Conservation (phyloP, 768 basidiomycete genomes). For the Antrodiella citrinella region DNA sequence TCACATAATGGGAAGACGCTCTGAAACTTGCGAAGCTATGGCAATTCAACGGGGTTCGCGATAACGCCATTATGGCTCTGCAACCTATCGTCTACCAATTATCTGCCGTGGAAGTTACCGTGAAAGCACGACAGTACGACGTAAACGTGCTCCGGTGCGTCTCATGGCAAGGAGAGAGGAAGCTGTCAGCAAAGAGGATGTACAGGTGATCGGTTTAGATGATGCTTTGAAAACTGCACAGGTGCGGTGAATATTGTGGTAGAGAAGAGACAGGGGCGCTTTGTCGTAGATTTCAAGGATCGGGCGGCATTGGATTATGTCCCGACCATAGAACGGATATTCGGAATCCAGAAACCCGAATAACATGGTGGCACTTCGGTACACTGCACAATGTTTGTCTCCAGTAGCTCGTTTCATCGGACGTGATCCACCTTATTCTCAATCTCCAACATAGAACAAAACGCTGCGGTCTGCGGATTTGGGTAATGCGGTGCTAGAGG, state of each 20-base stretch:
- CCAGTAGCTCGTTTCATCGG: not conserved
- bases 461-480: constrained; percentile 85
- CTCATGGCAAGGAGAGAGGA: not conserved
- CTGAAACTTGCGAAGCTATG: not conserved
- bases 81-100: not conserved
- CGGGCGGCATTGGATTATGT: not conserved
- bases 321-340: not conserved
- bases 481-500: constrained; percentile 63
- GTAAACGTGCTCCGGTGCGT: not conserved
- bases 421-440: constrained; percentile 50
- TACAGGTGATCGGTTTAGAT: not conserved
- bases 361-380: too few relatives aligned
- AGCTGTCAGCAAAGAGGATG: not conserved
- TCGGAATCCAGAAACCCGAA: too few relatives aligned
- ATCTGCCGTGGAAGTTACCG: not conserved
- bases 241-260: not conserved
- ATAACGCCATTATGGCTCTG: not conserved
- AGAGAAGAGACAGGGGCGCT: not conserved
- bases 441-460: constrained; percentile 73
- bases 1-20: not conserved
- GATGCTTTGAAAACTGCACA: not conserved
- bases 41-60: not conserved
- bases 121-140: not conserved
- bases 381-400: too few relatives aligned
- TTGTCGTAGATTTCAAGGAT: not conserved